These are phyloP conservation scores for Aspergillus sp. DNA, from an alignment of 2,329 filamentous ascomycete species.

Conservation along the genomic window DNA sequence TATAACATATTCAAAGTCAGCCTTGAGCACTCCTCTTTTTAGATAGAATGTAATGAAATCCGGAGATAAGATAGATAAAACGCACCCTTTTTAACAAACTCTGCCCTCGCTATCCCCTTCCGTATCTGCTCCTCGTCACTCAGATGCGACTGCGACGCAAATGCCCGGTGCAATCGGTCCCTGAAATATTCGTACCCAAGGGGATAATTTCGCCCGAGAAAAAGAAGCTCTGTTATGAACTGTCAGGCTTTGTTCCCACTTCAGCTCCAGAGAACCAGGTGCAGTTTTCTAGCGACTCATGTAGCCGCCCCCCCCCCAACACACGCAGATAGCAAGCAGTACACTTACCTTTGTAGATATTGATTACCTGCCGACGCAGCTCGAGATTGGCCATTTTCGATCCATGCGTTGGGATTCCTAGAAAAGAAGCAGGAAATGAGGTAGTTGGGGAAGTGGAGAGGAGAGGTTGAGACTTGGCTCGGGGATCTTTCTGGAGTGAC, in stretches of 20 bases:
- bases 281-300: not conserved
- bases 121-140: slow-evolving; percentile 73
- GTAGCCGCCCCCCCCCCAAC: not conserved
- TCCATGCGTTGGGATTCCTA: slow-evolving; percentile 1
- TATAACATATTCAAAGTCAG: slow-evolving; percentile 34
- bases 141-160: slow-evolving; percentile 70
- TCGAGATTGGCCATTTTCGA: slow-evolving; percentile 50
- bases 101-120: slow-evolving; percentile 71
- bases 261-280: not conserved
- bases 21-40: not conserved
- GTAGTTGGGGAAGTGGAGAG: not conserved
- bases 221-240: slow-evolving; percentile 67
- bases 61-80: not conserved
- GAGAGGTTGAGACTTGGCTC: not conserved
- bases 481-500: not conserved
- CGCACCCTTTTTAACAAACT: slow-evolving; percentile 87
- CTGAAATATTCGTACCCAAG: slow-evolving; percentile 81
- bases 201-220: slow-evolving; percentile 83
- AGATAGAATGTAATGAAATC: not conserved
- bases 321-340: not conserved
- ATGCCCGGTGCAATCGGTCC: slow-evolving; percentile 78
- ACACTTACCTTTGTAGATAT: slow-evolving; percentile 77
- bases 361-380: slow-evolving; percentile 75
- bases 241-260: not conserved
- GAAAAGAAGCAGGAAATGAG: not conserved